Conservation (phyloP, 2,329 filamentous ascomycete species). For the Pestalotiopsis fici region DNA sequence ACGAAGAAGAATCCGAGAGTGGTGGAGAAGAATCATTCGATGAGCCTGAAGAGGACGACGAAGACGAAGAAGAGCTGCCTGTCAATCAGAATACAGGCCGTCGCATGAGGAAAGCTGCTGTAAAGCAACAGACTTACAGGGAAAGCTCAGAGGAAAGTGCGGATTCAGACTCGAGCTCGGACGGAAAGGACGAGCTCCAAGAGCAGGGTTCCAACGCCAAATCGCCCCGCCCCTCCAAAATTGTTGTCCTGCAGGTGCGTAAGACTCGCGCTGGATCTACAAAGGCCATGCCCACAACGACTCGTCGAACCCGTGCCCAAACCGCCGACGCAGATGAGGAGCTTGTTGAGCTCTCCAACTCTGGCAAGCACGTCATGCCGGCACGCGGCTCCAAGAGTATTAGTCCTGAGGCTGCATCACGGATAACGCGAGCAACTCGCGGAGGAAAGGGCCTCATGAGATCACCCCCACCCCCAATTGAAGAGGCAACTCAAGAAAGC, state of each 20-base stretch:
- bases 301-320: slow-evolving; percentile 51
- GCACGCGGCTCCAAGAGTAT: slow-evolving; percentile 52
- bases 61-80: slow-evolving; percentile 34
- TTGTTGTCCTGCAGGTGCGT: slow-evolving; percentile 47
- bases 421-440: slow-evolving; percentile 46
- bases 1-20: slow-evolving; percentile 55
- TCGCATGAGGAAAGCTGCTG: slow-evolving; percentile 45
- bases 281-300: slow-evolving; percentile 21
- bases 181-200: slow-evolving; percentile 39
- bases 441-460: slow-evolving; percentile 52
- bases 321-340: slow-evolving; percentile 57
- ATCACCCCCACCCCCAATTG: slow-evolving; percentile 45
- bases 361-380: slow-evolving; percentile 56
- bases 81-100: slow-evolving; percentile 43
- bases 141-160: slow-evolving; percentile 44
- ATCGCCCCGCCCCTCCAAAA: slow-evolving; percentile 31
- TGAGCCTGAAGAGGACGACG: slow-evolving; percentile 35
- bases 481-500: slow-evolving; percentile 57
- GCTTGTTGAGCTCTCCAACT: slow-evolving; percentile 60
- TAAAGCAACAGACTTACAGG: slow-evolving; percentile 44
- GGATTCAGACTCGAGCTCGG: slow-evolving; percentile 18
- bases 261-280: slow-evolving; percentile 20
- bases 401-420: slow-evolving; percentile 53
- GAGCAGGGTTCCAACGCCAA: slow-evolving; percentile 26
- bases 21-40: slow-evolving; percentile 51